phyloP scores from a whole-genome alignment of 1,139 yeast genomes.

The Diutina siamensis region DNA sequence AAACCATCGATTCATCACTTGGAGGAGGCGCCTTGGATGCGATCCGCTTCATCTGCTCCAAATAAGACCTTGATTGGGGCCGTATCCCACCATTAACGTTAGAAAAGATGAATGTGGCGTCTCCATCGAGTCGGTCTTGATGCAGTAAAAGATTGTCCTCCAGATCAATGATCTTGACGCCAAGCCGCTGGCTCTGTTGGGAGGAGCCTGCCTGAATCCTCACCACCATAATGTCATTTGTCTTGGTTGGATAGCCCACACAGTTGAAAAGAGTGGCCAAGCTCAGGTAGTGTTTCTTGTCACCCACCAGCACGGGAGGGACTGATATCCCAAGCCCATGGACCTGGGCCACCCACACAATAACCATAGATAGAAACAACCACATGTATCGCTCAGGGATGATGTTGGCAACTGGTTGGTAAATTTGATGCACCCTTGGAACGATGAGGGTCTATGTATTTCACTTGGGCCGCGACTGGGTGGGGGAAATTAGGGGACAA shows the following conservation, averaged over 20 bases:
- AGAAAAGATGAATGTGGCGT: conserved; percentile 24
- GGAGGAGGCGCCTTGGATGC: neutral
- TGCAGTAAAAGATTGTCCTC: conserved; percentile 24
- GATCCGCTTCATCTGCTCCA: conserved; percentile 11
- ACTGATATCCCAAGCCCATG: conserved; percentile 15
- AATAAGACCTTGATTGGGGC: conserved; percentile 9
- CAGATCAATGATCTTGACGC: conserved; percentile 27
- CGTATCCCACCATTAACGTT: conserved; percentile 17
- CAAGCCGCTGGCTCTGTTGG: conserved; percentile 23
- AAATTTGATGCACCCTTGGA: neutral
- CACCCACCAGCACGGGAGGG: conserved; percentile 17
- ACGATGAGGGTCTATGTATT: neutral
- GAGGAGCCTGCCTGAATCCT: conserved; percentile 21
- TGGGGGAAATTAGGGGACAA: neutral
- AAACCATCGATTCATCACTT: conserved; percentile 13
- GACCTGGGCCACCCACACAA: neutral
- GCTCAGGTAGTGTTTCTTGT: conserved; percentile 17
- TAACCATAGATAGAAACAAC: neutral
- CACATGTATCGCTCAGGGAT: too few relatives aligned
- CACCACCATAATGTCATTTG: conserved; percentile 28
- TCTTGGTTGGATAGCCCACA: conserved; percentile 26
- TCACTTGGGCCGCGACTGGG: neutral
- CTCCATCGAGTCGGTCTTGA: conserved; percentile 20
- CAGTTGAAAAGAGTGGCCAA: conserved; percentile 22
- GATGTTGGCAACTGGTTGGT: too few relatives aligned